Evolutionary conservation across 2,329 filamentous ascomycete genomes (phyloP).

Genomic region (Aspergillus phoenicis): DNA sequence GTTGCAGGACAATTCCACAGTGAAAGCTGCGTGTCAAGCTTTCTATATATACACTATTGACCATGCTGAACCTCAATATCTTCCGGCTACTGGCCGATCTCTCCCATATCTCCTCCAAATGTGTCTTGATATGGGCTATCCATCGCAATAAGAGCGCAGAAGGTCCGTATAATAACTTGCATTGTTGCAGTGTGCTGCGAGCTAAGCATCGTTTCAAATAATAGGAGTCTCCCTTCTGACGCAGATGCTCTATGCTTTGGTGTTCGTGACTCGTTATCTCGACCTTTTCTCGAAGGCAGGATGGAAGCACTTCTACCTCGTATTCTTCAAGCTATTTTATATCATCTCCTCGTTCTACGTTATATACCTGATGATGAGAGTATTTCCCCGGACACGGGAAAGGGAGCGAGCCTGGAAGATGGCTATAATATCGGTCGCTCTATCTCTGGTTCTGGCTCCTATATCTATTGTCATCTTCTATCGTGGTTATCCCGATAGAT

Average conservation of each 20-base stretch:
- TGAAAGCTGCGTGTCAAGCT: not conserved
- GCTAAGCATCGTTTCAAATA: conserved; percentile 12
- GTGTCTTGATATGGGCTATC: conserved; percentile 87
- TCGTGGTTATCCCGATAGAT: conserved; percentile 47
- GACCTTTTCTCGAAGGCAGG: conserved; percentile 65
- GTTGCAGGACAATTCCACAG: not conserved
- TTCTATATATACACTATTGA: not conserved
- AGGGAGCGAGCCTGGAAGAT: conserved; percentile 93
- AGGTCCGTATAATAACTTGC: conserved; percentile 51
- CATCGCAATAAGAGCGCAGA: conserved; percentile 86
- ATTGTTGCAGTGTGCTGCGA: conserved; percentile 7
- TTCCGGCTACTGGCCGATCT: conserved; percentile 82
- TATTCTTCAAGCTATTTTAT: conserved; percentile 87
- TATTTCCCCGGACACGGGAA: conserved; percentile 85
- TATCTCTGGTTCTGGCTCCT: conserved; percentile 68
- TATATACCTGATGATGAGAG: conserved; percentile 80
- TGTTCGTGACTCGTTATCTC: conserved; percentile 85
- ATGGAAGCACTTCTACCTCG: conserved; percentile 64
- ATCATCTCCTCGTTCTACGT: conserved; percentile 83
- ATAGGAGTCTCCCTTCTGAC: conserved; percentile 84
- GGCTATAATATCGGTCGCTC: conserved; percentile 68
- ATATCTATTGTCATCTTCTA: conserved; percentile 72
- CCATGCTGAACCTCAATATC: conserved; percentile 36
- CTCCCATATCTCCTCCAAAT: conserved; percentile 82
- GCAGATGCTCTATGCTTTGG: conserved; percentile 80